Evolutionary conservation across 768 basidiomycete genomes (phyloP), one percentile per base, ranked within the genome.

Genomic region (Psilocybe subaeruginosa): DNA sequence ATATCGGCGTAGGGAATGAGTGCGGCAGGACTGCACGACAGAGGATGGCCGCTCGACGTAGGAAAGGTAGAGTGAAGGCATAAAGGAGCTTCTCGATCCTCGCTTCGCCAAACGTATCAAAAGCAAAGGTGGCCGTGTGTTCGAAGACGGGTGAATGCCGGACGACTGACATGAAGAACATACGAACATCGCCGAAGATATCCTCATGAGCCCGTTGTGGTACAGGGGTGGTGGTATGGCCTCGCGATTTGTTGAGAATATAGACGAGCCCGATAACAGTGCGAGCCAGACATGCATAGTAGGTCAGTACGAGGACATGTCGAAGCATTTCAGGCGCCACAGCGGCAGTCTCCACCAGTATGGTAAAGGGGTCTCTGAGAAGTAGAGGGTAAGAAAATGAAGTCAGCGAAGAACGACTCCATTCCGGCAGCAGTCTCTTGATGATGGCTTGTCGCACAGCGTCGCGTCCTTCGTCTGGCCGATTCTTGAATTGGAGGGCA

Each of bases 111-210:
- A 94, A 89, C 3, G 88, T 84, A 46, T 90, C 87, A 56, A 96
- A 89, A 0, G 88, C 89, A 49, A 91, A 76, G 27, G 88, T 91
- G 3, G 92, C 90, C 0, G 89, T 92, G 66, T 92, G 92, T 63
- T 95, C 92, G 65, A 95, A 91, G 35, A 92, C 85, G 0, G 91
- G 91, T 0, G 92, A 95, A 69, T 95, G 93, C 2, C 93, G 88
- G 23, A 93, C 91, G 50, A 94, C 91, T 1, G 91, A 94, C 83
- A 92, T 91, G 78, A 93, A 93, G 73, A 95, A 94, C 84, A 92
- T 90, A 14, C 90, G 85, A 16, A 95, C 83, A 64, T 92, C 90
- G 5, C 92, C 91, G 70, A 98, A 97, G 19, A 95, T 76, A 41
- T 86, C 83, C 62, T 88, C 81, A 62, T 94, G 87, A 12, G 79